Conservation (phyloP, 1,284 basidiomycete species). For the Ustilago cynodontis region DNA sequence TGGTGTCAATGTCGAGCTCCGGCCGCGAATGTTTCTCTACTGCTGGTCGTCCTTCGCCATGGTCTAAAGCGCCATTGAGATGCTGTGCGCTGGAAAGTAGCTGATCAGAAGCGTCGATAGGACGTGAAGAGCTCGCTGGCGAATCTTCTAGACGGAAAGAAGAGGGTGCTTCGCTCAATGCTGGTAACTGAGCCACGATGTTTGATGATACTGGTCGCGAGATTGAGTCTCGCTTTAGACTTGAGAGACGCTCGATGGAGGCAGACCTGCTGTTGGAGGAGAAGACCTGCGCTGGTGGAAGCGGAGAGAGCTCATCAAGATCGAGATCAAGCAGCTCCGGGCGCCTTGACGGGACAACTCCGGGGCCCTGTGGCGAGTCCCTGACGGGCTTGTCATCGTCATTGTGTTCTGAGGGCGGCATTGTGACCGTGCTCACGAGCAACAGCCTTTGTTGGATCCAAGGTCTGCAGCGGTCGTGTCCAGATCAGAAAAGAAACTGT, state of each 20-base stretch:
- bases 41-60: neutral
- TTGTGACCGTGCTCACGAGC: neutral
- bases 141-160: constrained; percentile 41
- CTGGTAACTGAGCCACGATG: constrained; percentile 18
- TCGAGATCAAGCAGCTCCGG: constrained; percentile 34
- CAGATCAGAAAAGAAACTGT: neutral
- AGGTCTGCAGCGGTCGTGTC: neutral
- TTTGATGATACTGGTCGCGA: neutral
- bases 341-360: neutral
- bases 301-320: constrained; percentile 44
- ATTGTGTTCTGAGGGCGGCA: constrained; percentile 1
- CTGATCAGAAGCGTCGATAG: neutral
- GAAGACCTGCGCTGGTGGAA: constrained; percentile 35
- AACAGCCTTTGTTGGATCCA: neutral
- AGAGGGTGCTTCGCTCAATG: constrained; percentile 26
- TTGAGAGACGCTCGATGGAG: constrained; percentile 21
- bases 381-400: neutral
- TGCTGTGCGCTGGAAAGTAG: neutral
- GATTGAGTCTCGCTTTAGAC: constrained; percentile 15
- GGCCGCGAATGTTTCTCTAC: neutral
- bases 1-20: neutral
- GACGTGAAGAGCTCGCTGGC: constrained; percentile 22
- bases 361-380: neutral
- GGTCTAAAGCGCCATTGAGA: neutral
- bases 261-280: constrained; percentile 16